Conservation (phyloP, 352 stramenopile genomes). For the Phytophthora cactorum region DNA sequence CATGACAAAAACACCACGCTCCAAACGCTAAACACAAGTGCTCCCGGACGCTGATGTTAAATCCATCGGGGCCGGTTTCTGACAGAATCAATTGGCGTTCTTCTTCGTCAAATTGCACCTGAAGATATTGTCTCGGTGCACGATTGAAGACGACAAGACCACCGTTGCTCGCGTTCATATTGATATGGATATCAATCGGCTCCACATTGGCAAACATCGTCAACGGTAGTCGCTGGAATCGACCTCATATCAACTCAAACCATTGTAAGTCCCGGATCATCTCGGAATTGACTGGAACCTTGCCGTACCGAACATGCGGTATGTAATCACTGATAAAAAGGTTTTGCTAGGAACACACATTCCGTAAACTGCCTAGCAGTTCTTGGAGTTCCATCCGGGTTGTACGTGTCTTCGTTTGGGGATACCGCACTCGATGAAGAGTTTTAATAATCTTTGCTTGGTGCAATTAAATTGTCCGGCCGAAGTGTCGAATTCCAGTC, state of each 20-base stretch:
- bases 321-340: slow-evolving; percentile 1
- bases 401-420: neutral
- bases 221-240: neutral
- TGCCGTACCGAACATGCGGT: neutral
- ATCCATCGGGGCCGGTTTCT: neutral
- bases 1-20: neutral
- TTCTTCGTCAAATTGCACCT: slow-evolving; percentile 2
- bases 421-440: neutral
- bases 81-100: neutral
- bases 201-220: neutral
- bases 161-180: slow-evolving; percentile 16
- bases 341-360: neutral
- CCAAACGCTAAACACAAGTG: neutral
- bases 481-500: neutral
- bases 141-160: neutral
- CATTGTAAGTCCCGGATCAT: too few relatives aligned
- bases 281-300: neutral
- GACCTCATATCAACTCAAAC: neutral
- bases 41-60: slow-evolving; percentile 9
- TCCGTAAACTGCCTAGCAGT: neutral
- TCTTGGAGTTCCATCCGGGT: neutral
- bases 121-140: slow-evolving; percentile 7
- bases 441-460: neutral
- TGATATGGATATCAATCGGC: slow-evolving; percentile 3
- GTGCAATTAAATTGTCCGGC: neutral